These are phyloP conservation scores for Metschnikowia shivogae DNA, from an alignment of 805 yeast genomes.

Conservation along the genomic window DNA sequence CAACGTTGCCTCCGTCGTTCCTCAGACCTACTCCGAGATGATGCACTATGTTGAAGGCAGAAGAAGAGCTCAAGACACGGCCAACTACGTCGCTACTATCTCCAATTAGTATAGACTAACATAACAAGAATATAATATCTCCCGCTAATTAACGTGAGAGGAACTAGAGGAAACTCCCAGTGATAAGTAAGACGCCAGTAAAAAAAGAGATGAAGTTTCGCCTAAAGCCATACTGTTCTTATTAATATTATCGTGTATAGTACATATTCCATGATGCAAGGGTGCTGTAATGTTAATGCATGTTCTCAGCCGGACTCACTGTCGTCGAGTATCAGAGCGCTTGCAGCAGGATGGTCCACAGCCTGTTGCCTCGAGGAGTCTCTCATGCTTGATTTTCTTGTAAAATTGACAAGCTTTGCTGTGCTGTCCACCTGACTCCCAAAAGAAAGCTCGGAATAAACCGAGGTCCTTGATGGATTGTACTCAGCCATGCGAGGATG, in stretches of 20 bases:
- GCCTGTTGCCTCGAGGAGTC: slow-evolving; percentile 36
- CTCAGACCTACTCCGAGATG: slow-evolving; percentile 88
- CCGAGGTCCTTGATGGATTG: slow-evolving; percentile 8
- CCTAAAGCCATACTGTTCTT: neutral
- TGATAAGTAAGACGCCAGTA: too few relatives aligned
- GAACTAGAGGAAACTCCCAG: too few relatives aligned
- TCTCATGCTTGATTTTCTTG: slow-evolving; percentile 40
- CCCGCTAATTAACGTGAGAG: neutral
- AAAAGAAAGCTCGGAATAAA: slow-evolving; percentile 11
- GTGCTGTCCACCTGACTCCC: slow-evolving; percentile 12
- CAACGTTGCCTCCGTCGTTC: slow-evolving; percentile 65
- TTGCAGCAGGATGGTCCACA: slow-evolving; percentile 27
- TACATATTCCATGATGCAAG: neutral
- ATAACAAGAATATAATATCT: neutral
- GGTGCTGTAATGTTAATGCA: neutral
- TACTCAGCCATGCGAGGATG: neutral
- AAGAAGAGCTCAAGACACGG: slow-evolving; percentile 83
- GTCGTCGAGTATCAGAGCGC: slow-evolving; percentile 35
- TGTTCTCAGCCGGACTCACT: slow-evolving; percentile 18
- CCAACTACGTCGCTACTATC: slow-evolving; percentile 49
- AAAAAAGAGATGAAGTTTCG: neutral
- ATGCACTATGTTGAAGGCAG: slow-evolving; percentile 87
- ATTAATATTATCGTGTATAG: neutral
- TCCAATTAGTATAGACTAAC: slow-evolving; percentile 10
- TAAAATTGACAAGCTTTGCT: slow-evolving; percentile 47